Base-by-base conservation (phyloP, 768 basidiomycete genomes). In the Panaeolus cyanescens region DNA sequence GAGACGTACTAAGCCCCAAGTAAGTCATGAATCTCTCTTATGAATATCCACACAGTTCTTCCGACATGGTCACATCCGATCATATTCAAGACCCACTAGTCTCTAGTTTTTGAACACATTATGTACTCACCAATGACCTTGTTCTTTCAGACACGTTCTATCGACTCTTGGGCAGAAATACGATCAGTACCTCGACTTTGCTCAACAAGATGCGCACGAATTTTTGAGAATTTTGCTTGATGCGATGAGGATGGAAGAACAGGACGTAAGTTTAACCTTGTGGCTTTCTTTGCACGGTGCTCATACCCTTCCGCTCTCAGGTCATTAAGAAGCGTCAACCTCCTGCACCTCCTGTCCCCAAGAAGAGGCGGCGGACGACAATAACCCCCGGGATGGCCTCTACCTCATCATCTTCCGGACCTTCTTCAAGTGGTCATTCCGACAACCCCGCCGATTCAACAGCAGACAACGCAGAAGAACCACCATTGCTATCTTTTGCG, bases 121-220 rank as follows among this genome's bases (percentile, higher is more conserved):
- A 10, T n/a, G 42, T 40, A 37, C 40, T 58, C 20, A 58, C 25
- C 31, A 20, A 55, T 22, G 25, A 31, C 34, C 31, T 56, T 61
- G 60, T 32, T 19, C 32, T 53, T 55, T 34, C 58, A 92, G 91
- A 68, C 80, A 82, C 6, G 69, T 96, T 37, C 75, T 96, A 17
- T 71, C 79, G 30, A 81, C 84, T 10, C 77, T 97, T 15, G 91
- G 94, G 2, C 79, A 80, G 66, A 97, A 96, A 75, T 92, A 96
- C 71, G 93, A 95, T 65, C 95, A 99, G 68, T 99, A 97, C 68
- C 85, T 92, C 45, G 95, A 96, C 69, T 96, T 95, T 72, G 87
- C 91, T 7, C 96, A 99, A 73, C 96, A 97, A 73, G 96, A 99
- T 70, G 93, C 95, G 22, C 96, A 97, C 72, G 96, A 99, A 77